Evolutionary conservation across 176 grass and related monocot genomes (phyloP), one percentile per base, ranked within the genome.

Genomic region (Oryza glumipatula): DNA sequence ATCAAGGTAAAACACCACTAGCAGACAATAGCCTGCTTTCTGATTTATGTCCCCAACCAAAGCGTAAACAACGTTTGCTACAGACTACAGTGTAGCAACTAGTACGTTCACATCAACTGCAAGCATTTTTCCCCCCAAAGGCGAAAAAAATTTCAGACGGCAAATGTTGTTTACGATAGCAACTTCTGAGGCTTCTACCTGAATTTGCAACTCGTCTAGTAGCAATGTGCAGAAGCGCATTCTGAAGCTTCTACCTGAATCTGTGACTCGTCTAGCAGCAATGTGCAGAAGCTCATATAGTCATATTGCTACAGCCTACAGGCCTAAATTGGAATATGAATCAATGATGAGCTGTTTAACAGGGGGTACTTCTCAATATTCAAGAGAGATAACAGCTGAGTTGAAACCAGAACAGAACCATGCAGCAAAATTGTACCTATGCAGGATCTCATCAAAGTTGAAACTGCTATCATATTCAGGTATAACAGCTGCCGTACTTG

Each of bases 1-100:
- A 80, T 30, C 68, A 38, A 33, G 10, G 70, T 60, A 69, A 35
- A 68, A 81, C 28, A 64, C 10, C 12, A 19, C 87, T 54, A 76
- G 71, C 6, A 48, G 65, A 73, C 74, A 45, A 6, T 36, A 58
- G 16, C 33, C 5, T 82, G 58, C 58, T 84, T 82, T 63, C 17
- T 77, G 65, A 36, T 69, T 46, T 15, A 45, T 32, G 15, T 46
- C 32, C 60, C 26, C 60, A 48, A 66, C 47, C 39, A 26, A 49
- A 66, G 48, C 17, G 2, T 15, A 16, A 54, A 74, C 22, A 65
- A 9, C 5, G 5, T 32, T 73, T 41, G 39, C 1, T 41, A 41
- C 39, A 8, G 39, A 32, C 11, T 48, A 39, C 3, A 12, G 4
- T 45, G n/a, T 21, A 65, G 58, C 41, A 28, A 28, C 15, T 39